Percentiles rank a stretch among this genome's conserved stretches.
Evolutionary conservation across 2,329 filamentous ascomycete genomes (phyloP).

Genomic region (Neopestalotiopsis sp.): DNA sequence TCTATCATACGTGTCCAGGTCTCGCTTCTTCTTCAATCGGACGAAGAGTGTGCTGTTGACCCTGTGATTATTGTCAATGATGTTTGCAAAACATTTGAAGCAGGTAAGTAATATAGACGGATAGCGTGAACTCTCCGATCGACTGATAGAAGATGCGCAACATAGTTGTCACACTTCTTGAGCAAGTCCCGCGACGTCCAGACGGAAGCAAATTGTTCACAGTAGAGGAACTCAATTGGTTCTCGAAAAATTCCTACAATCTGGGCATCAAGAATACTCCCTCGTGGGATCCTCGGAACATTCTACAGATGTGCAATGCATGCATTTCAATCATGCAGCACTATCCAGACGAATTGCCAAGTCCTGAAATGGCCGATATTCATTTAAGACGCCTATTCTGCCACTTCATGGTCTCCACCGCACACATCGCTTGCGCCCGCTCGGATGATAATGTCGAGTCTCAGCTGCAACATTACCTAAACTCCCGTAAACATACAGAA

Average conservation of each 20-base stretch:
- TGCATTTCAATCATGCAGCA: conserved; percentile 58
- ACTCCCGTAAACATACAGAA: conserved; percentile 64
- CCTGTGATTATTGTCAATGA: conserved; percentile 45
- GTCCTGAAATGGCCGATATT: conserved; percentile 52
- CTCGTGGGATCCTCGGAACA: conserved; percentile 56
- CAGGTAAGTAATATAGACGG: conserved; percentile 39
- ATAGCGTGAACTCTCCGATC: conserved; percentile 20
- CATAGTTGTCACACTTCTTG: conserved; percentile 48
- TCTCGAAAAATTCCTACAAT: conserved; percentile 83
- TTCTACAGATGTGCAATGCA: conserved; percentile 61
- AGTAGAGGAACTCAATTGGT: conserved; percentile 77
- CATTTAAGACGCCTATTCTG: conserved; percentile 70
- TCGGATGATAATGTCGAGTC: conserved; percentile 53
- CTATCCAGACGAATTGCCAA: conserved; percentile 54
- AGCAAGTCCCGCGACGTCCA: conserved; percentile 43
- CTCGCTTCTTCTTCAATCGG: conserved; percentile 47
- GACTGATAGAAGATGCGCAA: conserved; percentile 27
- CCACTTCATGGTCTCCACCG: conserved; percentile 68
- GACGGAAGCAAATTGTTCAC: conserved; percentile 60
- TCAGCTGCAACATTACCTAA: conserved; percentile 66
- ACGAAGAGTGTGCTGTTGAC: conserved; percentile 26
- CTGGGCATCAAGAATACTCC: conserved; percentile 68
- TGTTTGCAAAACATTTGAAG: conserved; percentile 57
- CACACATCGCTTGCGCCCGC: conserved; percentile 57
- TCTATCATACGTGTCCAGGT: conserved; percentile 60